A percentile compares a stretch with the other conserved stretches of the same genome.
phyloP scores from a whole-genome alignment of 2,329 filamentous ascomycete genomes.

The Xylaria sp. region DNA sequence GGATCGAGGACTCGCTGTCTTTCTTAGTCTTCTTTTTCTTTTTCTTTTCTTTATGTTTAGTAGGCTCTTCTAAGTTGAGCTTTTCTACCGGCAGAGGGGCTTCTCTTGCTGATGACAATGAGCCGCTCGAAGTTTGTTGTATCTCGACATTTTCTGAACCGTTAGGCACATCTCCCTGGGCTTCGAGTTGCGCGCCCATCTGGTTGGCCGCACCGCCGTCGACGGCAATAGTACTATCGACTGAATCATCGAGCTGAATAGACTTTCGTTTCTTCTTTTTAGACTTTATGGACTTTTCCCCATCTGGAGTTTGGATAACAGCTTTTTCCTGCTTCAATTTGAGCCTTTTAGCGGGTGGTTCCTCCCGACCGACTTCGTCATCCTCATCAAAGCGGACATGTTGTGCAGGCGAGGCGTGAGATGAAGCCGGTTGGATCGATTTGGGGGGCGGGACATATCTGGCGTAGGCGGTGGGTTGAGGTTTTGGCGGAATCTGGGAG shows the following conservation, averaged over 20 bases:
- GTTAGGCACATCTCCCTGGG: slow-evolving; percentile 1
- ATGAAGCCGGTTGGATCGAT: slow-evolving; percentile 33
- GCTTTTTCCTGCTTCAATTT: slow-evolving; percentile 48
- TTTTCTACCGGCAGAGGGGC: slow-evolving; percentile 22
- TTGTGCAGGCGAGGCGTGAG: slow-evolving; percentile 27
- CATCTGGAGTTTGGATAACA: slow-evolving; percentile 1
- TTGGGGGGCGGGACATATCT: slow-evolving; percentile 53
- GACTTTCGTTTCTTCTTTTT: slow-evolving; percentile 54
- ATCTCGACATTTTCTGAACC: slow-evolving; percentile 39
- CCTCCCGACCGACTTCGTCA: slow-evolving; percentile 31
- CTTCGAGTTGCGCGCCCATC: background rate
- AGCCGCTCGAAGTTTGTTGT: slow-evolving; percentile 15
- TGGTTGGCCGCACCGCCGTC: slow-evolving; percentile 39
- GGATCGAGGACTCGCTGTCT: slow-evolving; percentile 24
- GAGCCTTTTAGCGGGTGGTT: slow-evolving; percentile 53
- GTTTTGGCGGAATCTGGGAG: slow-evolving; percentile 25
- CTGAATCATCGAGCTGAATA: slow-evolving; percentile 42
- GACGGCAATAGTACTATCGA: background rate
- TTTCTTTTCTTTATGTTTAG: slow-evolving; percentile 44
- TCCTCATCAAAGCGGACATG: slow-evolving; percentile 41
- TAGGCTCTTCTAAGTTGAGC: slow-evolving; percentile 26
- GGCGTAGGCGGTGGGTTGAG: slow-evolving; percentile 47
- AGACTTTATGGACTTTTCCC: slow-evolving; percentile 49
- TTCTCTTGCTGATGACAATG: slow-evolving; percentile 11
- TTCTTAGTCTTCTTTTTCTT: slow-evolving; percentile 43